phyloP scores from a whole-genome alignment of 805 yeast species.

The Metschnikowia sp. region DNA sequence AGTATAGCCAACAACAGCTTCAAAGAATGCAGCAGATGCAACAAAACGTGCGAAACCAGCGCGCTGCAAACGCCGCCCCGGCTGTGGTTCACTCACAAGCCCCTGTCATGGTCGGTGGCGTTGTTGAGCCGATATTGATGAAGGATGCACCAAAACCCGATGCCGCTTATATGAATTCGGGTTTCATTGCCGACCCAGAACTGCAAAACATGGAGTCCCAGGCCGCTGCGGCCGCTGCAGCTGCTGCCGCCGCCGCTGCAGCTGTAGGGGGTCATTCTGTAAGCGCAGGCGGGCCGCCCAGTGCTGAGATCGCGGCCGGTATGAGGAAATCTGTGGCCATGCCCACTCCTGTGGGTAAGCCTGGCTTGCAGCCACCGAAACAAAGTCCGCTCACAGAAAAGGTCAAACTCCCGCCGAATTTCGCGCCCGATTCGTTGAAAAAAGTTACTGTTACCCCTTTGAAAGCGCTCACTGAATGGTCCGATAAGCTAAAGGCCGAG shows the following conservation, averaged over 20 bases:
- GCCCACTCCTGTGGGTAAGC: background rate
- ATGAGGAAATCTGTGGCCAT: background rate
- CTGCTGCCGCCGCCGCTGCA: constrained; percentile 7
- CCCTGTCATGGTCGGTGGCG: constrained; percentile 2
- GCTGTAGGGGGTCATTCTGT: constrained; percentile 1
- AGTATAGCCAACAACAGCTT: constrained; percentile 8
- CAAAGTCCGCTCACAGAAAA: constrained; percentile 1
- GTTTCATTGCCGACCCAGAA: background rate
- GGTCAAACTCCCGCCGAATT: constrained; percentile 13
- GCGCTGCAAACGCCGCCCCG: background rate
- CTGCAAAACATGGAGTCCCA: background rate
- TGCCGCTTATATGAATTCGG: background rate
- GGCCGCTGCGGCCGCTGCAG: constrained; percentile 4
- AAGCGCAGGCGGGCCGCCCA: background rate
- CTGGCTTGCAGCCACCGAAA: background rate
- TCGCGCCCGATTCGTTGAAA: constrained; percentile 17
- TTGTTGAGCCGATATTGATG: background rate
- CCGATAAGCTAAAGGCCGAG: constrained; percentile 40
- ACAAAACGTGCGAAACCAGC: constrained; percentile 3
- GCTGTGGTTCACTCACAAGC: background rate
- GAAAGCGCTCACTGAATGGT: constrained; percentile 48
- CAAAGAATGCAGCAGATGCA: constrained; percentile 9
- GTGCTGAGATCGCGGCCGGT: background rate
- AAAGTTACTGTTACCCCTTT: constrained; percentile 25
- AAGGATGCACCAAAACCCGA: background rate